Evolutionary conservation across 768 basidiomycete species (phyloP).

Genomic region (Dioszegia crocea): DNA sequence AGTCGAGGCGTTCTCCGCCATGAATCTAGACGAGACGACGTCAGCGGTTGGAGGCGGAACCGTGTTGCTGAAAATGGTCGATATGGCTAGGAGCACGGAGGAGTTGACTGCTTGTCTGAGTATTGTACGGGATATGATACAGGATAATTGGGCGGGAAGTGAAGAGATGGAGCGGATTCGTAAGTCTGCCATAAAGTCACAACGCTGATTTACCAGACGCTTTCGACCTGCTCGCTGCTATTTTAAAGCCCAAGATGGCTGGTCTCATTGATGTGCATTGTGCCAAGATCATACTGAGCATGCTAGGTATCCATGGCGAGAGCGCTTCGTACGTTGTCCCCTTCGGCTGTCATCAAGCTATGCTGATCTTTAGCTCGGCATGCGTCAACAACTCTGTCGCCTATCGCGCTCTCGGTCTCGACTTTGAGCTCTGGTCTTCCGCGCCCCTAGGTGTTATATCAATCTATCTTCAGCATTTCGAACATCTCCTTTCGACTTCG

Average conservation of each 20-base stretch:
- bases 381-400: slow-evolving; percentile 76
- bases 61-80: slow-evolving; percentile 67
- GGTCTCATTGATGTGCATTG: slow-evolving; percentile 71
- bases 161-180: slow-evolving; percentile 89
- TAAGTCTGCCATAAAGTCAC: slow-evolving; percentile 50
- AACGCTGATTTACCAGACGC: slow-evolving; percentile 57
- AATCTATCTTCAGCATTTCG: slow-evolving; percentile 75
- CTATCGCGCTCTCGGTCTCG: slow-evolving; percentile 76
- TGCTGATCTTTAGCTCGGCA: slow-evolving; percentile 60
- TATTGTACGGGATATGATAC: slow-evolving; percentile 70
- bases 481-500: slow-evolving; percentile 66
- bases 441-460: slow-evolving; percentile 69
- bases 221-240: slow-evolving; percentile 76
- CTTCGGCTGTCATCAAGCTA: neutral
- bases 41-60: slow-evolving; percentile 81
- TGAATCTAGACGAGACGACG: slow-evolving; percentile 64
- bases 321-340: slow-evolving; percentile 63
- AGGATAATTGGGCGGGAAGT: slow-evolving; percentile 85
- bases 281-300: slow-evolving; percentile 79
- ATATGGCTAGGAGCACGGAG: slow-evolving; percentile 71
- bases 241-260: slow-evolving; percentile 65
- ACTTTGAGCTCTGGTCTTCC: slow-evolving; percentile 83
- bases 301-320: slow-evolving; percentile 77
- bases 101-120: slow-evolving; percentile 70
- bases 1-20: slow-evolving; percentile 16